Percentiles rank a stretch among this genome's conserved stretches.
Evolutionary conservation across 805 yeast species (phyloP).

Genomic region (Alloascoidea hylecoeti): DNA sequence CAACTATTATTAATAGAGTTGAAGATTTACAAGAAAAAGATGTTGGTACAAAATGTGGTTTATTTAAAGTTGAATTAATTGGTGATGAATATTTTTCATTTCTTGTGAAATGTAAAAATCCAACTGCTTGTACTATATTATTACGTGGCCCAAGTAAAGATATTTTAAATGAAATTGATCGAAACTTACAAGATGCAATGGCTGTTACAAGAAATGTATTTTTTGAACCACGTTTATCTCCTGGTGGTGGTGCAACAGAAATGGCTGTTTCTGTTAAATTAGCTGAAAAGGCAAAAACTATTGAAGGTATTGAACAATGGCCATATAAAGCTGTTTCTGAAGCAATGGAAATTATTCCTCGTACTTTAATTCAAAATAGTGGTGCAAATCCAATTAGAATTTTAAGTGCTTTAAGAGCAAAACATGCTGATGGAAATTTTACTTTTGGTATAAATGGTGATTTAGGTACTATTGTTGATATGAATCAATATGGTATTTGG

Average conservation of each 20-base stretch:
- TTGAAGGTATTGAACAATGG: constrained; percentile 96
- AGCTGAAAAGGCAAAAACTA: constrained; percentile 78
- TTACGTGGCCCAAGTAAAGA: constrained; percentile 96
- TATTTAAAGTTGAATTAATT: constrained; percentile 84
- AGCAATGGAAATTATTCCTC: constrained; percentile 96
- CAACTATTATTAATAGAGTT: constrained; percentile 88
- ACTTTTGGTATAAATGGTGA: constrained; percentile 95
- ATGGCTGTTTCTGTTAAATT: constrained; percentile 91
- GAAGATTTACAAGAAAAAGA: constrained; percentile 90
- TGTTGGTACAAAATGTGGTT: constrained; percentile 79
- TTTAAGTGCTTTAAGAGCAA: constrained; percentile 84
- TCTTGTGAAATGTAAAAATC: constrained; percentile 65
- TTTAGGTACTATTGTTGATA: constrained; percentile 84
- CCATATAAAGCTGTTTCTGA: constrained; percentile 98
- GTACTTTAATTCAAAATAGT: constrained; percentile 93
- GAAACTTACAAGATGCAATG: constrained; percentile 97
- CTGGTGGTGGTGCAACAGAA: constrained; percentile 99
- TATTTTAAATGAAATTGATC: constrained; percentile 87
- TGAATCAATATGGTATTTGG: constrained; percentile 95
- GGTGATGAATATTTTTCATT: constrained; percentile 96
- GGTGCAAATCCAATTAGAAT: constrained; percentile 94
- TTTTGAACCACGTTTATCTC: constrained; percentile 87
- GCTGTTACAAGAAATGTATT: constrained; percentile 92
- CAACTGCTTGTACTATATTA: constrained; percentile 87
- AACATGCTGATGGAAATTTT: constrained; percentile 80